phyloP scores from a whole-genome alignment of 2,329 filamentous ascomycete species.

The Stachybotrys echinatus region DNA sequence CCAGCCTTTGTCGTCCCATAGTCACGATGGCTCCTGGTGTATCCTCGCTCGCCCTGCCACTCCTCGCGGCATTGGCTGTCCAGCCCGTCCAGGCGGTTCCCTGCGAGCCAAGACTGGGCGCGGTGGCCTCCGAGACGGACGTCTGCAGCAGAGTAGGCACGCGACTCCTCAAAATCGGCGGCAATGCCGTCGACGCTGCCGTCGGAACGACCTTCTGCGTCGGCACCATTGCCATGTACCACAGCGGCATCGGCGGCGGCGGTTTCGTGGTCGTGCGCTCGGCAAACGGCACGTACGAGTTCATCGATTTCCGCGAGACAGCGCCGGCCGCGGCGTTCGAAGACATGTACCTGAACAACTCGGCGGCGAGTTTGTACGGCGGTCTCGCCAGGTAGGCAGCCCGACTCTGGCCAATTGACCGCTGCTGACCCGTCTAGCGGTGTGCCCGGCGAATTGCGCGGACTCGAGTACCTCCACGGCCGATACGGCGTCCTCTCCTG shows the following conservation, averaged over 20 bases:
- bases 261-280: constrained; percentile 72
- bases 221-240: constrained; percentile 60
- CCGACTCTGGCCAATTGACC: background rate
- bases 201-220: constrained; percentile 61
- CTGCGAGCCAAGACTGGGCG: constrained; percentile 37
- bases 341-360: constrained; percentile 75
- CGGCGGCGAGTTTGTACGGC: constrained; percentile 56
- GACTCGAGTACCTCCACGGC: constrained; percentile 67
- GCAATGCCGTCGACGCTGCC: constrained; percentile 63
- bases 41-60: background rate
- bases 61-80: background rate
- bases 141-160: constrained; percentile 57
- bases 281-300: constrained; percentile 64
- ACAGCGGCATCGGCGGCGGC: constrained; percentile 69
- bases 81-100: background rate
- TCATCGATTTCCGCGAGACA: constrained; percentile 79
- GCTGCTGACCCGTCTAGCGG: constrained; percentile 32
- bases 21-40: background rate
- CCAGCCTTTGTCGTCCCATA: background rate
- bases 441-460: constrained; percentile 66
- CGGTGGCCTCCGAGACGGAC: constrained; percentile 55
- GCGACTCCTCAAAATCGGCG: constrained; percentile 50
- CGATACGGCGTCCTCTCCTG: constrained; percentile 61
- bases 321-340: constrained; percentile 74
- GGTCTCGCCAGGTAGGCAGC: constrained; percentile 65